Conservation (phyloP, 345 rosid species). For the Gossypium bickii region DNA sequence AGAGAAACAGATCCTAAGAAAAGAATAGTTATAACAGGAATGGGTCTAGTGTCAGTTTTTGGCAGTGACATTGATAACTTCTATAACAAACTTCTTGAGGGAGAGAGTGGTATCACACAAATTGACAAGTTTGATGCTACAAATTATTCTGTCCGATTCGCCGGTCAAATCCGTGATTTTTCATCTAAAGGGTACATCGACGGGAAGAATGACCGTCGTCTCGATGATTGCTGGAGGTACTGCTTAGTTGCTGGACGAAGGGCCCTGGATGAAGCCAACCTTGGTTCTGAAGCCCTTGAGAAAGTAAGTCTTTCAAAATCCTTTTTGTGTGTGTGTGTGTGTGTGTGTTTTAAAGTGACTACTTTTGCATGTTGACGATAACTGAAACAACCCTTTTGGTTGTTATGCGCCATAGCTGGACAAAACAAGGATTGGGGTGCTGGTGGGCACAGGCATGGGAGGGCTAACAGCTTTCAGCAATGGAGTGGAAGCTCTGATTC, state of each 20-base stretch:
- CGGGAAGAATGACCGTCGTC: constrained; percentile 61
- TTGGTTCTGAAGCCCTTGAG: constrained; percentile 42
- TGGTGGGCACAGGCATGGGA: constrained; percentile 72
- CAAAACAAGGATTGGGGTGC: constrained; percentile 49
- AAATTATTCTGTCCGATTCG: constrained; percentile 48
- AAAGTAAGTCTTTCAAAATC: constrained; percentile 27
- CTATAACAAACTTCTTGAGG: constrained; percentile 44
- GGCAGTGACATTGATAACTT: not conserved
- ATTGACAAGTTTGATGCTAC: constrained; percentile 66
- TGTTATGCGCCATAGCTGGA: constrained; percentile 43
- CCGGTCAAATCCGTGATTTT: constrained; percentile 56
- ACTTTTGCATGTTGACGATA: not conserved
- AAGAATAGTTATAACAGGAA: constrained; percentile 53
- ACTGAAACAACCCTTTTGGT: not conserved
- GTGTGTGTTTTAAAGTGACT: not conserved
- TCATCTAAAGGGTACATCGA: constrained; percentile 59
- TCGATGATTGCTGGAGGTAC: constrained; percentile 70
- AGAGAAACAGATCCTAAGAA: constrained; percentile 28
- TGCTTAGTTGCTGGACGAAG: constrained; percentile 57
- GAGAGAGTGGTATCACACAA: constrained; percentile 60
- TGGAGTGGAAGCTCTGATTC: constrained; percentile 53
- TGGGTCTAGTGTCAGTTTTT: constrained; percentile 37
- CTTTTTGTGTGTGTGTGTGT: not conserved
- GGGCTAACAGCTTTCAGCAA: constrained; percentile 46
- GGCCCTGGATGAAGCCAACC: constrained; percentile 55